phyloP scores from a whole-genome alignment of 1,139 yeast genomes.

The Diutina neorugosa region DNA sequence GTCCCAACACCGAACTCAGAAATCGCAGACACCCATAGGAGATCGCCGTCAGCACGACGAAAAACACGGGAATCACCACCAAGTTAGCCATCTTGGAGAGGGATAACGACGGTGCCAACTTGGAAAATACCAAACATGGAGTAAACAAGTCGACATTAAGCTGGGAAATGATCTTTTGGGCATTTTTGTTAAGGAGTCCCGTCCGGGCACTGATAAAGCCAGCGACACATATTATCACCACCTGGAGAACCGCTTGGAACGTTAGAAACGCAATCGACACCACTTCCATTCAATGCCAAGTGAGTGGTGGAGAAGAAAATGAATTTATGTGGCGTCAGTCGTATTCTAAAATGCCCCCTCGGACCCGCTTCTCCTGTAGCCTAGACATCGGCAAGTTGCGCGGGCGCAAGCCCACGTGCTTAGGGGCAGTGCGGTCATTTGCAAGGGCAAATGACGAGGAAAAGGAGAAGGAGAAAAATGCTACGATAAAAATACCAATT shows the following conservation, averaged over 20 bases:
- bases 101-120: slow-evolving; percentile 65
- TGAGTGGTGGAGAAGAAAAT: not conserved
- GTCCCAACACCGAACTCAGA: slow-evolving; percentile 22
- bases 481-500: too few relatives aligned
- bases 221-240: slow-evolving; percentile 57
- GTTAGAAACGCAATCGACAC: slow-evolving; percentile 46
- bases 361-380: too few relatives aligned
- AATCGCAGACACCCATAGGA: slow-evolving; percentile 43
- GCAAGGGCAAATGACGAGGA: too few relatives aligned
- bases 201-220: slow-evolving; percentile 60
- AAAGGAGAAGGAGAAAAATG: too few relatives aligned
- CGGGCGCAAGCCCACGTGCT: too few relatives aligned
- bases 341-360: too few relatives aligned
- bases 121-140: slow-evolving; percentile 72
- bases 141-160: slow-evolving; percentile 74
- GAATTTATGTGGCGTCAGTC: not conserved
- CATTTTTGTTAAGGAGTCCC: slow-evolving; percentile 45
- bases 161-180: slow-evolving; percentile 54
- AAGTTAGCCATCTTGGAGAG: slow-evolving; percentile 57
- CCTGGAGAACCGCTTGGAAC: slow-evolving; percentile 69
- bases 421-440: too few relatives aligned
- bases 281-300: not conserved
- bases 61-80: slow-evolving; percentile 63
- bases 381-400: too few relatives aligned
- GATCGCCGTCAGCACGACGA: slow-evolving; percentile 49